Evolutionary conservation across 2,329 filamentous ascomycete species (phyloP), one percentile per base, ranked within the genome.

Genomic region (Fusarium sp.): DNA sequence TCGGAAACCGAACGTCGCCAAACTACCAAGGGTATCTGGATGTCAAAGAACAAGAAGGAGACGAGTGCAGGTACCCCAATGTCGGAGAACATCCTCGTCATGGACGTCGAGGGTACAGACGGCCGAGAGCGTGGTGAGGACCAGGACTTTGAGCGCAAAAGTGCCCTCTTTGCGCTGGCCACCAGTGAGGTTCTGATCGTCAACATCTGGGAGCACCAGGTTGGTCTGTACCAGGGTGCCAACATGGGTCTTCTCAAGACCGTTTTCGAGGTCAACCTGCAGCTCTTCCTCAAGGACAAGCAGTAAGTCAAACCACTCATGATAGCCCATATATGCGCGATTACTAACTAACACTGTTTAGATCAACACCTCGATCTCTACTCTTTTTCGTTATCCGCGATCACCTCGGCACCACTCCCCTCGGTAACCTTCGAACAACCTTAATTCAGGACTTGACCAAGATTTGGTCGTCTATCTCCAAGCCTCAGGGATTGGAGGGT

Each of bases 191-290:
- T 99, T 54, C 86, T 99, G 74, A 97, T 99, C 77, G 92, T 99
- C 81, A 99, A 99, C 79, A 97, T 99, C 72, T 99, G 96, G 96
- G 96, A 99, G 82, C 95, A 98, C 80, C 96, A 99, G 81, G 96
- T 99, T 67, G 96, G 96, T 49, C 81, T 99, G 79, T 99, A 99
- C 79, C 95, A 99, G 82, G 96, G 96, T 60, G 96, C 96, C 75
- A 99, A 99, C 80, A 99, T 99, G 96, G 96, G 96, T 11, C 82
- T 99, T 75, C 85, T 99, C 76, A 99, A 99, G 87, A 99, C 97
- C 0, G 96, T 99, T 6, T 99, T 99, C 75, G 96, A 99, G 83
- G 96, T 99, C 80, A 99, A 99, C 79, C 80, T 99, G 78, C 95
- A 98, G 81, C 85, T 99, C 28, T 99, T 99, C 81, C 85, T 98